Evolutionary conservation across 2,329 filamentous ascomycete genomes (phyloP).

Genomic region (Diplocarpon mali): DNA sequence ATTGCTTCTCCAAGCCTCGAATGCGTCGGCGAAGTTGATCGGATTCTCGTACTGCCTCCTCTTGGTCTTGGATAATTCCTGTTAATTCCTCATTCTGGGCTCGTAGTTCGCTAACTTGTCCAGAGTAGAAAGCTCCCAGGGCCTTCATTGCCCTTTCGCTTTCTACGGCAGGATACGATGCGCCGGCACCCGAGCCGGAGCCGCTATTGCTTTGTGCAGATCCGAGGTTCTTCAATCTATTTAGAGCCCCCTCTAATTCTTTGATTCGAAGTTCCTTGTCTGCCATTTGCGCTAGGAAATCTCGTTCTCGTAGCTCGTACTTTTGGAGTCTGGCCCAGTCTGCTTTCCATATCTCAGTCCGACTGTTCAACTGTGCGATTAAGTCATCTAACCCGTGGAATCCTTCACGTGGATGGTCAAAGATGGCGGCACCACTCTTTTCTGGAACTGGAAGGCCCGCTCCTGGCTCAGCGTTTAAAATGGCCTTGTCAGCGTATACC

Average conservation of each 20-base stretch:
- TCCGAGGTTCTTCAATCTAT: neutral
- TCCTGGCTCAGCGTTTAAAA: neutral
- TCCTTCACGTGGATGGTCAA: neutral
- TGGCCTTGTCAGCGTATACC: too few species aligned
- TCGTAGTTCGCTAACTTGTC: neutral
- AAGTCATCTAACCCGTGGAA: neutral
- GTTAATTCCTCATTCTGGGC: constrained; percentile 3
- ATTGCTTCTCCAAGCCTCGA: neutral
- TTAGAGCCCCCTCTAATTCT: neutral
- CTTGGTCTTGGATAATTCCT: neutral
- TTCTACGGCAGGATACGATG: too few species aligned
- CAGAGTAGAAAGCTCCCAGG: neutral
- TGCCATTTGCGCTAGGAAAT: neutral
- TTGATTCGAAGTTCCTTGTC: neutral
- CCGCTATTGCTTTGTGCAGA: neutral
- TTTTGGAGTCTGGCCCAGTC: neutral
- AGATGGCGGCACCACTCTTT: neutral
- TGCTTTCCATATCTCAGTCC: neutral
- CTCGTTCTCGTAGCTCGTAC: neutral
- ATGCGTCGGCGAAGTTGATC: neutral
- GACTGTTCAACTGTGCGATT: neutral
- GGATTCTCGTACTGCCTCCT: neutral
- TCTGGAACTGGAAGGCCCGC: neutral
- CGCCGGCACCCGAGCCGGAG: neutral
- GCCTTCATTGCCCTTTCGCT: neutral